These are phyloP conservation scores for Ceratobasidium sp. DNA, from an alignment of 1,284 basidiomycete species.

Conservation along the genomic window DNA sequence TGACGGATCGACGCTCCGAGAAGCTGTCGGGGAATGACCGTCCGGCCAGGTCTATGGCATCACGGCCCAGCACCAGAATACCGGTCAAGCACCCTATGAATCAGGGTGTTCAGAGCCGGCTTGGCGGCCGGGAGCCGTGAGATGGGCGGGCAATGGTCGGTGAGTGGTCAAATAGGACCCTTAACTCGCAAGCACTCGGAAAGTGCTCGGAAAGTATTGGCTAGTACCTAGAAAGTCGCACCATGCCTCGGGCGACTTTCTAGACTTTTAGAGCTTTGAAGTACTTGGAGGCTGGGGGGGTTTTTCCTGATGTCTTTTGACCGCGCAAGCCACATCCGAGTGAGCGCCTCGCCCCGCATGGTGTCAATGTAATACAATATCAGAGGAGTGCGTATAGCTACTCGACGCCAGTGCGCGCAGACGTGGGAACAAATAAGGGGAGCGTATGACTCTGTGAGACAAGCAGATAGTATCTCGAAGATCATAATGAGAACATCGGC, in stretches of 20 bases:
- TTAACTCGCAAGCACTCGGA: background rate
- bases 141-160: too few relatives aligned
- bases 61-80: background rate
- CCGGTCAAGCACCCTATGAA: background rate
- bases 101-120: background rate
- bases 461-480: background rate
- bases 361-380: constrained; percentile 22
- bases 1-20: too few relatives aligned
- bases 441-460: background rate
- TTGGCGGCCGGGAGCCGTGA: too few relatives aligned
- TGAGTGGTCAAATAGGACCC: background rate
- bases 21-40: too few relatives aligned
- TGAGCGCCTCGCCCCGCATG: constrained; percentile 1
- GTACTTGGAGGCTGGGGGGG: background rate
- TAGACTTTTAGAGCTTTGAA: background rate
- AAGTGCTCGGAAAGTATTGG: background rate
- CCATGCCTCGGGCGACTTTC: too few relatives aligned
- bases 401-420: constrained; percentile 18
- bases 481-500: constrained; percentile 4
- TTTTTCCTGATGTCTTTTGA: constrained; percentile 2
- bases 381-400: background rate
- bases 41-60: too few relatives aligned
- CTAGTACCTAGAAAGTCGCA: background rate
- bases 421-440: constrained; percentile 26
- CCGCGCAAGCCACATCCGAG: background rate